These are phyloP conservation scores for Pleurotus cornucopiae DNA, from an alignment of 768 basidiomycete genomes.

Conservation along the genomic window DNA sequence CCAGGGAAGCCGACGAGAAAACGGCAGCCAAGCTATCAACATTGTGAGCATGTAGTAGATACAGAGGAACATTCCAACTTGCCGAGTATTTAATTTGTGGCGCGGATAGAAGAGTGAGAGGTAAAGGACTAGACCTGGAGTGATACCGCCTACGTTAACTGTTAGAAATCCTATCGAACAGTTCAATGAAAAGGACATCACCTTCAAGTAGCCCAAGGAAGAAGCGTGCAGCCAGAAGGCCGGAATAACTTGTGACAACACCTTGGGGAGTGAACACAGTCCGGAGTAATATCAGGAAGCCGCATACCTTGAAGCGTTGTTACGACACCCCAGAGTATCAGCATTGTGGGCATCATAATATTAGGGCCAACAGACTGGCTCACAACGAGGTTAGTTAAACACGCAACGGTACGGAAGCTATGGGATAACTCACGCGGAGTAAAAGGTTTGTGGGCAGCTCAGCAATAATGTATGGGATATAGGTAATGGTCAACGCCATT, in stretches of 20 bases:
- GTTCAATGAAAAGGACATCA: background rate
- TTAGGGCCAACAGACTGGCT: constrained; percentile 47
- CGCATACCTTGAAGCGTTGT: constrained; percentile 52
- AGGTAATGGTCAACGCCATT: constrained; percentile 43
- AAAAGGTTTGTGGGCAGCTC: constrained; percentile 61
- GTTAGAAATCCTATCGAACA: no score
- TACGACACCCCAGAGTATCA: constrained; percentile 63
- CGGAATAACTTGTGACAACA: constrained; percentile 39
- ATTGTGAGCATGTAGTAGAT: constrained; percentile 30
- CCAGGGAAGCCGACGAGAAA: constrained; percentile 50
- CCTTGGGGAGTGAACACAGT: constrained; percentile 22
- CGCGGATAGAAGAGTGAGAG: constrained; percentile 55
- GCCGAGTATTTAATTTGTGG: constrained; percentile 45
- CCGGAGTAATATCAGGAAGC: no score
- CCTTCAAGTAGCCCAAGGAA: constrained; percentile 50
- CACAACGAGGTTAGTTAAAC: background rate
- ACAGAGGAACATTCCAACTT: constrained; percentile 8
- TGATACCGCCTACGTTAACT: constrained; percentile 30
- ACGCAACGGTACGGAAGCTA: background rate
- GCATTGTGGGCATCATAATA: constrained; percentile 54
- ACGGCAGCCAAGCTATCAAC: constrained; percentile 38
- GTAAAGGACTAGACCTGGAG: constrained; percentile 56
- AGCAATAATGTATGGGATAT: constrained; percentile 47
- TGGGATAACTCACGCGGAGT: constrained; percentile 37
- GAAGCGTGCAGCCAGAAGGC: constrained; percentile 45